Evolutionary conservation across 352 stramenopile genomes (phyloP), one percentile per base, ranked within the genome.

Genomic region (Globisporangium acanthophoron): DNA sequence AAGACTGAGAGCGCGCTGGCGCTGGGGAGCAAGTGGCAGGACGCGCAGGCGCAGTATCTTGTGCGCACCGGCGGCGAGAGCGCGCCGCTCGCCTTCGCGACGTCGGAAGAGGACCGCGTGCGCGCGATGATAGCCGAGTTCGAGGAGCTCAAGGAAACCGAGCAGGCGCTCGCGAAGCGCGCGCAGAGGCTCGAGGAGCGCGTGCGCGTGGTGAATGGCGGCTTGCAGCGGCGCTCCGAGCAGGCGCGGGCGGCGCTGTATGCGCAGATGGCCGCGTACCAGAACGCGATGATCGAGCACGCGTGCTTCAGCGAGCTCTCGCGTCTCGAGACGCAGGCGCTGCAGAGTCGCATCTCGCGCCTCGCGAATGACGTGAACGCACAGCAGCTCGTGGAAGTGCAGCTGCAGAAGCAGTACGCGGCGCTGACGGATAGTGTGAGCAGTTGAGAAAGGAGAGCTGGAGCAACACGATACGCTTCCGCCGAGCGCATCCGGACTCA

Each of bases 401-500:
- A 82, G 61, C 69, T 94, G 33, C 85, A 94, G 59, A 91, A 94
- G 59, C 66, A 78, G 49, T 94, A 85, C 50, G 80, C 81, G 13
- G 62, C 69, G 45, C 59, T 92, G 40, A 41, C 67, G 18, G 47
- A 21, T 9, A 3, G 41, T 5, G 81, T 35, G 65, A 80, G 43
- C 61, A 29, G 33, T 31, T 46, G 40, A 46, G 16, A 12, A 7
- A 20, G 11, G 15, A n/a, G 40, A 9, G 40, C 33, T 37, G 33
- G 33, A 11, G 33, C 9, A 37, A 5, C 33, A 27, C 24, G 24
- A 27, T 1, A 27, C 24, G 24, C 24, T 27, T 27, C 24, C 24
- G 2, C 33, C 33, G 33, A 37, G 33, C 9, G 33, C 33, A 12
- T 37, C 2, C 33, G 9, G 33, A 37, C 33, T 12, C 35, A 40